Base-by-base conservation (phyloP, 495 filamentous ascomycete species). In the Penicillium silybi region DNA sequence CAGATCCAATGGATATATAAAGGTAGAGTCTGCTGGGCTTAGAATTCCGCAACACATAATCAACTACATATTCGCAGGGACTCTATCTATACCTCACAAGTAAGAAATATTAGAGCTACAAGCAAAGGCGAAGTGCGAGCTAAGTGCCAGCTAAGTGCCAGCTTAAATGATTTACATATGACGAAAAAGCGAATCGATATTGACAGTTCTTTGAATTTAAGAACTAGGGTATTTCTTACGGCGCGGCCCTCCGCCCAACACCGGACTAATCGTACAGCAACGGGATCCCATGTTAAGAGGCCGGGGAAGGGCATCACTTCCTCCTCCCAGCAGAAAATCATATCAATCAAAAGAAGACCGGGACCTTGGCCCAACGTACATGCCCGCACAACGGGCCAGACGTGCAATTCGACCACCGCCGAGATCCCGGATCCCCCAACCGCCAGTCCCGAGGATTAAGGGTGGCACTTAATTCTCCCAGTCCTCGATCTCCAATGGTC, bases 401-500 rank as follows among this genome's bases (percentile, higher is more conserved):
- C 32, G 32, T 3, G 3, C 10, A 35, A 35, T 3, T 35, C 10
- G 32, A 23, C 22, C 22, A 23, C 22, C 22, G 3, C 22, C 22
- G 8, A n/a, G 32, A 35, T 35, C 32, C 15, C 8, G 32, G 32
- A 35, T 35, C 32, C 32, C 32, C 32, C 9, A n/a, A 37, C 44
- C 29, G 15, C 44, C 20, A 7, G 29, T 32, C 29, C 41, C n/a
- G 32, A 32, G 34, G 22, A 15, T 46, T 34, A 34, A 25, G 16
- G 29, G 44, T n/a, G 29, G 26, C 40, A 42, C 10, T 10, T 37
- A 23, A 37, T 18, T n/a, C 16, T 39, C 2, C 2, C n/a, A 22
- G 57, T 56, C 32, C 46, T 71, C 70, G 29, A 67, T 42, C 55
- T 71, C 67, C 64, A 69, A 62, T 7, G 62, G 65, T 6, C 66